Conservation (phyloP, 2,329 filamentous ascomycete species). For the Byssochlamys sp. region DNA sequence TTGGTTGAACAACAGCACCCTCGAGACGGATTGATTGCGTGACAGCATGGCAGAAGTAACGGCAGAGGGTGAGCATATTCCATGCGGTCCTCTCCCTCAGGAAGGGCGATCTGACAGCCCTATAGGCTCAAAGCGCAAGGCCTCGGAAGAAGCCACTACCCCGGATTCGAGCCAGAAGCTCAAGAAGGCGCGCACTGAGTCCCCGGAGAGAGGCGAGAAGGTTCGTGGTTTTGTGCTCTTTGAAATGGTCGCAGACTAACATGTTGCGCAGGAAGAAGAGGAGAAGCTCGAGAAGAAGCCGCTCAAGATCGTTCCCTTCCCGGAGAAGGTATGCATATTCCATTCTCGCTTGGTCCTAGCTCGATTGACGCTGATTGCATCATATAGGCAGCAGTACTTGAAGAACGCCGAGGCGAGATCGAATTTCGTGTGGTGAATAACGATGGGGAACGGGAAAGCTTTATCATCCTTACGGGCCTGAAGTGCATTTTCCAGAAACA, state of each 20-base stretch:
- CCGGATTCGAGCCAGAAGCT: conserved; percentile 34
- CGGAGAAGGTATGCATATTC: conserved; percentile 60
- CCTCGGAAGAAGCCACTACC: conserved; percentile 39
- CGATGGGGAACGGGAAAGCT: conserved; percentile 74
- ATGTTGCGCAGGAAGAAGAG: conserved; percentile 29
- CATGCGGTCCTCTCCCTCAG: not conserved
- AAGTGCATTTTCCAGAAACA: conserved; percentile 99
- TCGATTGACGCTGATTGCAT: conserved; percentile 14
- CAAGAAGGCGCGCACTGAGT: conserved; percentile 43
- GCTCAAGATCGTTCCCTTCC: conserved; percentile 66
- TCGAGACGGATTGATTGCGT: not conserved
- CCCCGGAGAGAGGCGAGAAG: conserved; percentile 29
- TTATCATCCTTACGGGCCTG: conserved; percentile 86
- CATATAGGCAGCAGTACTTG: conserved; percentile 68
- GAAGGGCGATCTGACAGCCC: conserved; percentile 3
- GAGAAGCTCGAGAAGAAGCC: conserved; percentile 39
- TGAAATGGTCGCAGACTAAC: not conserved
- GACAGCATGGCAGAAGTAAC: conserved; percentile 17
- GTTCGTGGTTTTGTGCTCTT: conserved; percentile 11
- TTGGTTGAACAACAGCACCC: conserved; percentile 1
- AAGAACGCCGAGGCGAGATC: conserved; percentile 88
- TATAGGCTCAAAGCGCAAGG: conserved; percentile 39
- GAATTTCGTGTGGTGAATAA: conserved; percentile 98
- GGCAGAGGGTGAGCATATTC: conserved; percentile 23
- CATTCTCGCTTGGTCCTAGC: not conserved